Conservation (phyloP, 176 grass and related monocot species). For the Calamus simplicifolius region DNA sequence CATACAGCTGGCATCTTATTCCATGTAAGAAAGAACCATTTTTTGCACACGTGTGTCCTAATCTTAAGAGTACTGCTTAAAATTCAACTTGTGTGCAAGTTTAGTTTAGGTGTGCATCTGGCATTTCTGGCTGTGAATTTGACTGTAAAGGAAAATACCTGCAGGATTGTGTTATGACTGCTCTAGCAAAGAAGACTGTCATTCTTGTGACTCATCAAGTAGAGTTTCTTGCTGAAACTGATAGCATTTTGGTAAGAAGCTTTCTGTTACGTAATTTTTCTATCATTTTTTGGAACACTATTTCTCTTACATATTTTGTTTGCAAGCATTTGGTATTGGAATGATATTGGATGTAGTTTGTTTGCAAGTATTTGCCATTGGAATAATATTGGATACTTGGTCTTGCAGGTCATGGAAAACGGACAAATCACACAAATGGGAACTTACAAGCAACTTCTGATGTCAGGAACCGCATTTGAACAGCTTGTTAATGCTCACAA, state of each 20-base stretch:
- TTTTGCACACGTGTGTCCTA: too few species aligned
- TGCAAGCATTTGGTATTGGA: too few species aligned
- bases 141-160: constrained; percentile 12
- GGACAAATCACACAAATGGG: constrained; percentile 62
- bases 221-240: constrained; percentile 64
- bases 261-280: not conserved
- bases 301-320: too few species aligned
- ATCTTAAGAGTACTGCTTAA: too few species aligned
- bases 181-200: constrained; percentile 75
- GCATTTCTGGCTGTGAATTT: too few species aligned
- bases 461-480: constrained; percentile 71
- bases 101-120: too few species aligned
- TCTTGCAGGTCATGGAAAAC: constrained; percentile 67
- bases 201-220: constrained; percentile 95
- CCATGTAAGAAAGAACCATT: constrained; percentile 45
- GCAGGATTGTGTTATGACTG: constrained; percentile 90
- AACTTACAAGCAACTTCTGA: constrained; percentile 52
- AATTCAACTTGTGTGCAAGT: not conserved
- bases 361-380: too few species aligned
- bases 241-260: constrained; percentile 60
- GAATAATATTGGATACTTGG: not conserved
- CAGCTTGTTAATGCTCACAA: constrained; percentile 69
- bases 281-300: too few species aligned
- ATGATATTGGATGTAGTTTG: too few species aligned
- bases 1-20: constrained; percentile 78